A percentile compares a stretch with the other conserved stretches of the same genome.
Conservation (phyloP, 805 yeast genomes). For the Schizosaccharomyces japonicus region DNA sequence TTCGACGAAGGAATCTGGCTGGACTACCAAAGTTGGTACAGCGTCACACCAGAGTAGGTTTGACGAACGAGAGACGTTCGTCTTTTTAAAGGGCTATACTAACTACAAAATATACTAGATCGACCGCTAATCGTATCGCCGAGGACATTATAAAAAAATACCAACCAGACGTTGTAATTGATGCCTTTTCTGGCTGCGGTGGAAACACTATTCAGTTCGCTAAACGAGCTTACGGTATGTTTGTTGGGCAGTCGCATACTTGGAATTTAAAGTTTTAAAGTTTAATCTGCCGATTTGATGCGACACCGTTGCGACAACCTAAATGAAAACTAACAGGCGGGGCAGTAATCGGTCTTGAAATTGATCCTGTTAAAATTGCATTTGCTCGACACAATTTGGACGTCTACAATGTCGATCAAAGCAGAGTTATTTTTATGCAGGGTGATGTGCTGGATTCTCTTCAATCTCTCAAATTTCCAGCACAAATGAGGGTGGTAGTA, state of each 20-base stretch:
- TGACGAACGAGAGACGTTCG: too few relatives aligned
- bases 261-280: too few relatives aligned
- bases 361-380: constrained; percentile 31
- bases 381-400: constrained; percentile 41
- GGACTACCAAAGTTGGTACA: constrained; percentile 56
- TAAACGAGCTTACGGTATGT: constrained; percentile 10
- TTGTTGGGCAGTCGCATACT: too few relatives aligned
- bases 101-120: neutral
- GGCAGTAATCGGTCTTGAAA: constrained; percentile 38
- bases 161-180: constrained; percentile 19
- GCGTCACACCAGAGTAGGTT: constrained; percentile 49
- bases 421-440: constrained; percentile 22
- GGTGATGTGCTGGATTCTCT: constrained; percentile 25
- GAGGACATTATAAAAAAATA: constrained; percentile 4
- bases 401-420: constrained; percentile 29
- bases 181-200: constrained; percentile 62
- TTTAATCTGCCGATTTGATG: too few relatives aligned
- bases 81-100: neutral
- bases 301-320: too few relatives aligned
- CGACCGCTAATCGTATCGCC: constrained; percentile 15
- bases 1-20: constrained; percentile 42
- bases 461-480: neutral
- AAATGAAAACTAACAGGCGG: too few relatives aligned
- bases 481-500: constrained; percentile 16
- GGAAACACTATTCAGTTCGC: constrained; percentile 60